Percentiles rank a stretch among this genome's conserved stretches.
These are phyloP conservation scores for Coelastrella sp. DNA, from an alignment of 139 green algal species.

Conservation along the genomic window DNA sequence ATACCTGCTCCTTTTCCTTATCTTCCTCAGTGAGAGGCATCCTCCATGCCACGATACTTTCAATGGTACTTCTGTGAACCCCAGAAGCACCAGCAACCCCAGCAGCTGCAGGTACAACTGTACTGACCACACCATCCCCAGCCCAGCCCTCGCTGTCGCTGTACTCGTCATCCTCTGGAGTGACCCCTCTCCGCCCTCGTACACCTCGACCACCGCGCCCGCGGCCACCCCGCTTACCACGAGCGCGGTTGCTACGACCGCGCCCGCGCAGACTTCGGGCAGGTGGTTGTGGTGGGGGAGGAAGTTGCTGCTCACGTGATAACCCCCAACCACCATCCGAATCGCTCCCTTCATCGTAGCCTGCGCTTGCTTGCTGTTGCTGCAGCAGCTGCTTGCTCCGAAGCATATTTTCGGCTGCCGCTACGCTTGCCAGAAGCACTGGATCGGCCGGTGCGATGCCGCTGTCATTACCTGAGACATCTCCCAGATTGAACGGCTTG, in stretches of 20 bases:
- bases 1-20: conserved; percentile 41
- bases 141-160: conserved; percentile 64
- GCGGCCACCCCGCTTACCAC: conserved; percentile 50
- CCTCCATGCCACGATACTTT: conserved; percentile 83
- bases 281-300: not conserved
- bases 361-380: not conserved
- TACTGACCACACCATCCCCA: conserved; percentile 39
- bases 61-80: conserved; percentile 64
- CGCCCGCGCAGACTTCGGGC: conserved; percentile 20
- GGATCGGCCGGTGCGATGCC: conserved; percentile 38
- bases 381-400: not conserved
- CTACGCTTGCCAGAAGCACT: conserved; percentile 55
- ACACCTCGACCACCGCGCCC: conserved; percentile 37
- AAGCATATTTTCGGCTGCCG: conserved; percentile 70
- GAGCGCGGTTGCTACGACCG: conserved; percentile 38
- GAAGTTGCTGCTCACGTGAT: conserved; percentile 13
- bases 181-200: conserved; percentile 29
- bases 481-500: conserved; percentile 77
- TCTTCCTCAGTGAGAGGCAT: conserved; percentile 60
- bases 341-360: conserved; percentile 68
- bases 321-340: conserved; percentile 79
- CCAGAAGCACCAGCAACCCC: conserved; percentile 31
- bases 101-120: conserved; percentile 7
- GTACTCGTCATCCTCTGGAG: conserved; percentile 63
- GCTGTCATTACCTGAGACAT: conserved; percentile 52